Conservation (phyloP, 2,329 filamentous ascomycete species). For the Colletotrichum sansevieriae region DNA sequence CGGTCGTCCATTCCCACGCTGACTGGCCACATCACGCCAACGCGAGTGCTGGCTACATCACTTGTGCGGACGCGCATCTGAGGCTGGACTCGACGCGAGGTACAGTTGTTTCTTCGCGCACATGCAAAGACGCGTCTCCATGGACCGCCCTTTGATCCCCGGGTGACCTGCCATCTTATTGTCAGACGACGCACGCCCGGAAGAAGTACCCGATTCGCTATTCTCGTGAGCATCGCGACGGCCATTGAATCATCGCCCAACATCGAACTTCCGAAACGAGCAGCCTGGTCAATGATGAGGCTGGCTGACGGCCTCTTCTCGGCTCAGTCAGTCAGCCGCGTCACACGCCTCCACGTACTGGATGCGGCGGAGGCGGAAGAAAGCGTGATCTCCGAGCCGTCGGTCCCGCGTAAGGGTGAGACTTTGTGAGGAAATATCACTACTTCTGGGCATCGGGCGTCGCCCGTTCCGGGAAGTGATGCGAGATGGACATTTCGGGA, state of each 20-base stretch:
- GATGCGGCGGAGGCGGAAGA: background rate
- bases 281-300: background rate
- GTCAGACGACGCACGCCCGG: constrained; percentile 13
- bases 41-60: too few species aligned
- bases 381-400: background rate
- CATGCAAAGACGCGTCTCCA: background rate
- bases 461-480: background rate
- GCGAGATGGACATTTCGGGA: background rate
- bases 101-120: background rate
- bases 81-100: background rate
- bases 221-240: background rate
- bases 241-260: background rate
- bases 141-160: constrained; percentile 1
- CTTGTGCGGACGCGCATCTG: too few species aligned
- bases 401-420: background rate
- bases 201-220: background rate
- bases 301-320: background rate
- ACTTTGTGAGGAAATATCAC: constrained; percentile 14
- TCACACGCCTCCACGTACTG: background rate
- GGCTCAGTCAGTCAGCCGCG: background rate
- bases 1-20: too few species aligned
- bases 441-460: background rate
- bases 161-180: background rate
- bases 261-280: too few species aligned
- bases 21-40: too few species aligned